These are phyloP conservation scores for Microglena sp. DNA, from an alignment of 139 green algal genomes.

Conservation along the genomic window DNA sequence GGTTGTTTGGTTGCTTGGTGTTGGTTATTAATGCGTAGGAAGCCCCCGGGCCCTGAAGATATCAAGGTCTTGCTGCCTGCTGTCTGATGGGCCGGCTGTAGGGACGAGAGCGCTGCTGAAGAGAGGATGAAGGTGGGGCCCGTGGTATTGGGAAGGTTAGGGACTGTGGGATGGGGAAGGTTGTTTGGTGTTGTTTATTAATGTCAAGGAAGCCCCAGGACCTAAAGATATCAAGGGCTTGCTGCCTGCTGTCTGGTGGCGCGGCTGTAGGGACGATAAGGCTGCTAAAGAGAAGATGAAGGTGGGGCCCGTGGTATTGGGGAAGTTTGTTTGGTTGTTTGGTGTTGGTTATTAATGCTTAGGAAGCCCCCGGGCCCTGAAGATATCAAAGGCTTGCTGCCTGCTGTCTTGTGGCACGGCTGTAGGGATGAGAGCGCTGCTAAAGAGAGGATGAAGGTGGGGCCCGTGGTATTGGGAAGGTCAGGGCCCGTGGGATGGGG, in stretches of 20 bases:
- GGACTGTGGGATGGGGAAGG: no score
- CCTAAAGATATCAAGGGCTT: constrained; percentile 54
- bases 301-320: no score
- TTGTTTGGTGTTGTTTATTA: no score
- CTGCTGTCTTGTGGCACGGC: constrained; percentile 49
- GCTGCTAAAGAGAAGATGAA: constrained; percentile 32
- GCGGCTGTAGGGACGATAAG: constrained; percentile 28
- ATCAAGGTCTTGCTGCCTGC: constrained; percentile 41
- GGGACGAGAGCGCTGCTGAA: constrained; percentile 28
- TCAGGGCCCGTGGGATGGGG: no score
- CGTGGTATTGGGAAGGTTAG: no score
- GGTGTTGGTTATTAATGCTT: constrained; percentile 47
- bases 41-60: constrained; percentile 44
- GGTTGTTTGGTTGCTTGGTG: no score
- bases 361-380: constrained; percentile 49
- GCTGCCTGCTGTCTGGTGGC: constrained; percentile 60
- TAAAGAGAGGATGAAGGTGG: constrained; percentile 29
- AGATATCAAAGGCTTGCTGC: constrained; percentile 45
- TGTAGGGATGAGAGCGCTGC: constrained; percentile 27
- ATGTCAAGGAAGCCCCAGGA: no score
- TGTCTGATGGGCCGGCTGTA: constrained; percentile 50
- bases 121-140: constrained; percentile 28
- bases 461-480: no score
- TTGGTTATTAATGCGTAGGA: constrained; percentile 51
- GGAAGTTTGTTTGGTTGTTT: no score